Evolutionary conservation across 1,139 yeast species (phyloP).

Genomic region (Zygoascus sp.): DNA sequence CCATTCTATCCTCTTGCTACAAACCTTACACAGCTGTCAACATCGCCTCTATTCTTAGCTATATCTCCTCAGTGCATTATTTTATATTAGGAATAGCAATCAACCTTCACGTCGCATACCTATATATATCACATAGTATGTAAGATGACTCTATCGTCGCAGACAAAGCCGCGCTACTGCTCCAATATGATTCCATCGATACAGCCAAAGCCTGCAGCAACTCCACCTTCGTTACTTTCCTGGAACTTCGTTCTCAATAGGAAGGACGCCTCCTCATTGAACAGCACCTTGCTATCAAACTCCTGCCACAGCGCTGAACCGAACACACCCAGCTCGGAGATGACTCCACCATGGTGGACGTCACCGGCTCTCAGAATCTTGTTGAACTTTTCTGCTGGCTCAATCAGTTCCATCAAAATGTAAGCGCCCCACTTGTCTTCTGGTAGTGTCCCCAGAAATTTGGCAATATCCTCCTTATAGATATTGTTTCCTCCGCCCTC

Average conservation of each 20-base stretch:
- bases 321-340: constrained; percentile 87
- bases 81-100: background rate
- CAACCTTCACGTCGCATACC: background rate
- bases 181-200: constrained; percentile 63
- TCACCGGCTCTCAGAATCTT: constrained; percentile 65
- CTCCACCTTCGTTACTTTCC: constrained; percentile 92
- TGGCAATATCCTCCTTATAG: constrained; percentile 79
- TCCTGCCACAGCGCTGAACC: constrained; percentile 79
- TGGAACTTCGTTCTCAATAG: constrained; percentile 83
- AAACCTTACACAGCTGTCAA: too few relatives aligned
- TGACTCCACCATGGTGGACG: constrained; percentile 59
- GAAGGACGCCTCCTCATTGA: constrained; percentile 76
- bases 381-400: constrained; percentile 65
- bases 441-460: constrained; percentile 55
- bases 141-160: too few relatives aligned
- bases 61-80: too few relatives aligned
- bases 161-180: background rate
- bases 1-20: too few relatives aligned
- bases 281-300: constrained; percentile 48
- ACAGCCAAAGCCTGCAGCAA: constrained; percentile 98
- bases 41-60: too few relatives aligned
- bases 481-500: constrained; percentile 96
- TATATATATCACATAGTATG: too few relatives aligned
- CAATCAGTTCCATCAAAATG: constrained; percentile 87
- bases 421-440: constrained; percentile 83